phyloP scores from a whole-genome alignment of 352 stramenopile genomes.

The Phytophthora palmivora region DNA sequence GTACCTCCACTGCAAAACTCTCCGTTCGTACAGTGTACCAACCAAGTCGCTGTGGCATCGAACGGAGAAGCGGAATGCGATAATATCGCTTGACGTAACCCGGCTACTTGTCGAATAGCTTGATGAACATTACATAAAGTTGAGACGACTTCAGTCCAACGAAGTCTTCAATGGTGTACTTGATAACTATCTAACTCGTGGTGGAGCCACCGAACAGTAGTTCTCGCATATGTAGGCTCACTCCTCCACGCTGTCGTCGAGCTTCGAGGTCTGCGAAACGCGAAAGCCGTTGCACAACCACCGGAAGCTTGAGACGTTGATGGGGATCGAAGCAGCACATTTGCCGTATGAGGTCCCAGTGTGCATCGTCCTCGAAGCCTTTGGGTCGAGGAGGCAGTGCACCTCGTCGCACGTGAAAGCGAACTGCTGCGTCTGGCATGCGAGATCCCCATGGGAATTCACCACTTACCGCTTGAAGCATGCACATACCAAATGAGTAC shows the following conservation, averaged over 20 bases:
- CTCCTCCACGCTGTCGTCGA: conserved; percentile 27
- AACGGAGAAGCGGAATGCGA: conserved; percentile 20
- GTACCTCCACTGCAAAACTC: conserved; percentile 1
- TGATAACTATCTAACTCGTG: conserved; percentile 16
- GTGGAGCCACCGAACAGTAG: conserved; percentile 30
- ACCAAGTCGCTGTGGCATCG: conserved; percentile 4
- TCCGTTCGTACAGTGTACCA: neutral
- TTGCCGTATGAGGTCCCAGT: conserved; percentile 36
- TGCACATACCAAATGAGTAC: conserved; percentile 50
- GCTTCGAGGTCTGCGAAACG: conserved; percentile 38
- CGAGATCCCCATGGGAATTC: conserved; percentile 35
- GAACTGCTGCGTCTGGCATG: conserved; percentile 41
- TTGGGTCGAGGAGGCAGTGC: conserved; percentile 33
- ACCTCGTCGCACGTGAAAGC: conserved; percentile 37
- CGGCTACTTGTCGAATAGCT: neutral
- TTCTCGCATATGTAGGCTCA: conserved; percentile 27
- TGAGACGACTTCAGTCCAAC: conserved; percentile 1
- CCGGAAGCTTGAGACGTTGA: conserved; percentile 36
- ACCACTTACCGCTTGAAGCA: conserved; percentile 37
- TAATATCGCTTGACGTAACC: conserved; percentile 11
- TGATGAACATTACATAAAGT: conserved; percentile 1
- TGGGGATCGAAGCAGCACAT: conserved; percentile 47
- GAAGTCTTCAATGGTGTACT: conserved; percentile 2
- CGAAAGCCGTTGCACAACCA: conserved; percentile 41
- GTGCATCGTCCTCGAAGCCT: conserved; percentile 30